These are phyloP conservation scores for Rostrohypoxylon terebratum DNA, from an alignment of 495 filamentous ascomycete species.

Conservation along the genomic window DNA sequence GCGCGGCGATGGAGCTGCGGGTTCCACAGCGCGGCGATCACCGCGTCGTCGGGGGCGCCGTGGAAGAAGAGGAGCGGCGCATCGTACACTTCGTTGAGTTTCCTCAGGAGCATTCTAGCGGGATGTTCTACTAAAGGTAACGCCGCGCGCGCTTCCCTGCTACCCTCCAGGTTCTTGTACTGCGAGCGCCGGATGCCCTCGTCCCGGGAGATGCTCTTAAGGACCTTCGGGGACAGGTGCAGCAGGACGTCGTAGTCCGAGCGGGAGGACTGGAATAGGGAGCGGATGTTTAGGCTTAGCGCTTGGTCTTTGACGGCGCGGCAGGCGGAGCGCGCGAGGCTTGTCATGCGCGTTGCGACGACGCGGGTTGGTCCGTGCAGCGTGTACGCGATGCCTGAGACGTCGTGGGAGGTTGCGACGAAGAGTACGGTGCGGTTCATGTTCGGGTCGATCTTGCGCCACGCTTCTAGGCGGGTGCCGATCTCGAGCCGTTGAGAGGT, in stretches of 20 bases:
- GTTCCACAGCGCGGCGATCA: slow-evolving; percentile 87
- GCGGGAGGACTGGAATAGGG: slow-evolving; percentile 75
- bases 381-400: slow-evolving; percentile 83
- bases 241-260: slow-evolving; percentile 88
- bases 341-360: slow-evolving; percentile 84
- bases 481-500: slow-evolving; percentile 69
- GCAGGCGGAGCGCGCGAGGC: slow-evolving; percentile 78
- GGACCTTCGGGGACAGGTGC: slow-evolving; percentile 68
- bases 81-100: slow-evolving; percentile 70
- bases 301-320: slow-evolving; percentile 68
- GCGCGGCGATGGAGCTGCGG: slow-evolving; percentile 65
- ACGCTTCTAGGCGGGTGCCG: slow-evolving; percentile 78
- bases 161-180: slow-evolving; percentile 80
- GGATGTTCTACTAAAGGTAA: slow-evolving; percentile 63
- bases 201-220: slow-evolving; percentile 50
- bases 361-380: slow-evolving; percentile 74
- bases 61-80: slow-evolving; percentile 80
- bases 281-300: slow-evolving; percentile 65
- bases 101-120: slow-evolving; percentile 63
- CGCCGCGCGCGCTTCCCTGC: slow-evolving; percentile 48
- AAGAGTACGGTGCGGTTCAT: slow-evolving; percentile 88
- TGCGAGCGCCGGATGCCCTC: slow-evolving; percentile 44
- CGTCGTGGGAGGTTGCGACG: slow-evolving; percentile 81
- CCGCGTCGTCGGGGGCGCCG: slow-evolving; percentile 63
- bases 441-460: slow-evolving; percentile 84